Base-by-base conservation (phyloP, 352 stramenopile genomes). In the Thraustochytrium sp. region DNA sequence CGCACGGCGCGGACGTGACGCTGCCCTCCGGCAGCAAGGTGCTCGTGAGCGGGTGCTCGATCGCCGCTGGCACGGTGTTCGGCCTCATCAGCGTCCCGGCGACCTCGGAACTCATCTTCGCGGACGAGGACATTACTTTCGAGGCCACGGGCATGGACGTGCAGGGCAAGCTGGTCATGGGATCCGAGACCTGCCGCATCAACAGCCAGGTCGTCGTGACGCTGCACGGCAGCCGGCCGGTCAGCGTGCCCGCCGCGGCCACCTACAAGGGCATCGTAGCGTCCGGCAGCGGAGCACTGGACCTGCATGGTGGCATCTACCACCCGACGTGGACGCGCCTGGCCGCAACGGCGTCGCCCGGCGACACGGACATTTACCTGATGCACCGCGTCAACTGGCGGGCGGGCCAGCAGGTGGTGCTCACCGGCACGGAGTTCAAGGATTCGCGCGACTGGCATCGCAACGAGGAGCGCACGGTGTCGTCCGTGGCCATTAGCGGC, bases 271-370 rank as follows among this genome's bases (percentile, higher is more conserved):
- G 88, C n/a, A 90, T 90, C 36, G 53, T 16, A 3, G 65, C 75
- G 11, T 3, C n/a, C 34, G 87, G 86, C 13, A 40, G 26, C 23
- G 86, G 82, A n/a, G 62, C 42, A 5, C 59, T 90, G 16, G 84
- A 80, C 62, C 49, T 90, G 1, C 88, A 90, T 49, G 88, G 88
- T 0, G 87, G 85, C 44, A 77, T 73, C 9, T 86, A 87, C 63
- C 85, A 85, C 64, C 85, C 56, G 26, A 89, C 88, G 0, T 90
- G 88, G 88, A 80, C 87, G 37, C 55, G 87, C 21, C 86, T 90
- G 4, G 86, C 86, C 38, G 26, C 48, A 16, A 56, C 53, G 29
- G 88, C 82, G 23, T 13, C 31, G 18, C 2, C 72, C 16, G 72
- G 72, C 9, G 72, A 78, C 44, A 73, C 18, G 3, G 9, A 40